phyloP scores from a whole-genome alignment of 257 asterid species.

The Scutellaria minor region DNA sequence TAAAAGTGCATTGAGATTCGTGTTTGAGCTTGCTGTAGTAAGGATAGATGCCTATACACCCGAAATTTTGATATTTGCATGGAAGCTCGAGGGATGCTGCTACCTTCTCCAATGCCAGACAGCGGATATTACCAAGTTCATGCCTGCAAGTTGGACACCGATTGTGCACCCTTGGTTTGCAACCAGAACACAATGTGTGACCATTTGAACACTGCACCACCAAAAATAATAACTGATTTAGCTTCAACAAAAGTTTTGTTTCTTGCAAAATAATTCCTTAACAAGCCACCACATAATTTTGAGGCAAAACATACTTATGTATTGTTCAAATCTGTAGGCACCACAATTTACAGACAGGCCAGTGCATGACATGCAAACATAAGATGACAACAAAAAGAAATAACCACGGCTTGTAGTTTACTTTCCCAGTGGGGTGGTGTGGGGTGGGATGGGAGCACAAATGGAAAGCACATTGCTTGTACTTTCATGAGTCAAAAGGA shows the following conservation, averaged over 20 bases:
- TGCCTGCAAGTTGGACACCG: constrained; percentile 58
- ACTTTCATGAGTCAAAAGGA: neutral
- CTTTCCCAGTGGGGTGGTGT: neutral
- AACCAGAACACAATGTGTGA: constrained; percentile 54
- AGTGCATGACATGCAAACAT: constrained; percentile 9
- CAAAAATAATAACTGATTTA: constrained; percentile 3
- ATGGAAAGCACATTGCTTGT: neutral
- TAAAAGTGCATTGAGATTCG: constrained; percentile 48
- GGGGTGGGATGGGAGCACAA: neutral
- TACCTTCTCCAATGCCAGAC: constrained; percentile 52
- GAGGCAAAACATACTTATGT: neutral
- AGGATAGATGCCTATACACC: constrained; percentile 51
- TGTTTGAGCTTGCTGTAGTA: constrained; percentile 57
- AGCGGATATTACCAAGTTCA: constrained; percentile 54
- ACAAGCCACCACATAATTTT: neutral
- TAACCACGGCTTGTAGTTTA: neutral
- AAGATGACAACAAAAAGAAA: neutral
- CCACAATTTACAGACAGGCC: neutral
- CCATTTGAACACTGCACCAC: constrained; percentile 48
- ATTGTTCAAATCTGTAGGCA: neutral
- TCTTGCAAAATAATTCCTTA: too few species aligned
- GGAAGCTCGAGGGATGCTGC: constrained; percentile 58
- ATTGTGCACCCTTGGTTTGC: constrained; percentile 53
- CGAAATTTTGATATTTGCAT: constrained; percentile 46
- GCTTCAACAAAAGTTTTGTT: neutral